A percentile compares a stretch with the other conserved stretches of the same genome.
Conservation (phyloP, 805 yeast genomes). For the Lachancea cidri region DNA sequence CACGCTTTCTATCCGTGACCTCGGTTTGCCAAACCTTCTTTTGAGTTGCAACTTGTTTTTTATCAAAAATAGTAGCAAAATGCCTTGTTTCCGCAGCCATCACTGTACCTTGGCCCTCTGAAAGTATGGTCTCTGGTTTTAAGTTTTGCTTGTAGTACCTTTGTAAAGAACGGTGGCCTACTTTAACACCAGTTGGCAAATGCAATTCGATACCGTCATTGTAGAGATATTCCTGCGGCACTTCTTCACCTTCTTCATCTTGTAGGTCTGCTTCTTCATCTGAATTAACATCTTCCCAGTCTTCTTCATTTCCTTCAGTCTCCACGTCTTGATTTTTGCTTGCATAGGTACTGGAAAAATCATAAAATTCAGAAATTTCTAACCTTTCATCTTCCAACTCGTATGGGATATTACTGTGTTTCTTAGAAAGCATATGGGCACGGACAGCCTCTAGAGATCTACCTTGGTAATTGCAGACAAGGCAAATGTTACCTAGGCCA, state of each 20-base stretch:
- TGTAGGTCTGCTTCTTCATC: constrained; percentile 33
- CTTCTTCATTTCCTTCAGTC: constrained; percentile 31
- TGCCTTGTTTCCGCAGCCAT: constrained; percentile 77
- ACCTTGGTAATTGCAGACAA: constrained; percentile 83
- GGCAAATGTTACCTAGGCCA: constrained; percentile 86
- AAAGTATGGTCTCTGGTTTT: constrained; percentile 49
- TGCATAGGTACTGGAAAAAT: constrained; percentile 70
- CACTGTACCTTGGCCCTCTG: constrained; percentile 81
- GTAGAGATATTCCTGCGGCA: constrained; percentile 42
- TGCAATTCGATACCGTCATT: constrained; percentile 66
- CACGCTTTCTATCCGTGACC: constrained; percentile 45
- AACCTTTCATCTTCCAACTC: constrained; percentile 77
- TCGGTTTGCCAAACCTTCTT: constrained; percentile 69
- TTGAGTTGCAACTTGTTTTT: constrained; percentile 42
- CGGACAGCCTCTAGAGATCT: constrained; percentile 78
- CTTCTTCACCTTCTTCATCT: constrained; percentile 25
- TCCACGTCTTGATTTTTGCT: constrained; percentile 11
- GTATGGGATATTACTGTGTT: constrained; percentile 87
- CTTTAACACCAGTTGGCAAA: constrained; percentile 75
- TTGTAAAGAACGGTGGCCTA: constrained; percentile 81
- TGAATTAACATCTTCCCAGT: constrained; percentile 35
- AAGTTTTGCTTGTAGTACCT: constrained; percentile 75
- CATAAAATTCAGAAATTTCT: constrained; percentile 88
- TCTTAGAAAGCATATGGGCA: constrained; percentile 83
- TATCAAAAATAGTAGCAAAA: constrained; percentile 37